These are phyloP conservation scores for Mrakia gelida DNA, from an alignment of 768 basidiomycete genomes.

Conservation along the genomic window DNA sequence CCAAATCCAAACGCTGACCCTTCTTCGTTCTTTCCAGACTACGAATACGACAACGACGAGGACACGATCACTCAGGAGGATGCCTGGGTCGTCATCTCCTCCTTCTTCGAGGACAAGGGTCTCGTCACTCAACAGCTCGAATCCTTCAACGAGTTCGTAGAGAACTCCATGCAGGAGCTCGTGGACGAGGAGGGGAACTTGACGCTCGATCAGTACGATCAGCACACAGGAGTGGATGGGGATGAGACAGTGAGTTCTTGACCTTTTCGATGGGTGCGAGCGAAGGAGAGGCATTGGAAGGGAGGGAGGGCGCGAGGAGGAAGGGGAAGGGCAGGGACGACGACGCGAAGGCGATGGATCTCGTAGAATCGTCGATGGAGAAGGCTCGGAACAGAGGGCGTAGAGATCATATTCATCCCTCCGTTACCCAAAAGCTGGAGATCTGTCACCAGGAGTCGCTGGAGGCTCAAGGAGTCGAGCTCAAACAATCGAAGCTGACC, in stretches of 20 bases:
- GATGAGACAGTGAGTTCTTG: conserved; percentile 44
- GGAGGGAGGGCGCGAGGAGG: neutral
- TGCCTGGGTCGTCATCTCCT: conserved; percentile 68
- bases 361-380: no score
- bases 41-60: conserved; percentile 26
- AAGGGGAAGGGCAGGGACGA: neutral
- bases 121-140: conserved; percentile 96
- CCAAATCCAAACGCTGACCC: neutral
- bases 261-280: no score
- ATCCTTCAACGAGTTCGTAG: conserved; percentile 97
- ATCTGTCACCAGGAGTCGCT: no score
- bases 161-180: conserved; percentile 98
- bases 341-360: no score
- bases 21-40: neutral
- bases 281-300: neutral
- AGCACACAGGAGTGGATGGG: conserved; percentile 82
- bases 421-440: no score
- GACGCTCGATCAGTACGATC: conserved; percentile 91
- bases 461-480: neutral
- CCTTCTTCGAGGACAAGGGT: conserved; percentile 96
- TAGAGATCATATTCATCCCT: no score
- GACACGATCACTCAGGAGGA: conserved; percentile 39
- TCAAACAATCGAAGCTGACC: neutral
- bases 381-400: no score
- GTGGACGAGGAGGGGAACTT: conserved; percentile 95